phyloP scores from a whole-genome alignment of 192 early-diverging fungal species.

The Podila clonocystis region DNA sequence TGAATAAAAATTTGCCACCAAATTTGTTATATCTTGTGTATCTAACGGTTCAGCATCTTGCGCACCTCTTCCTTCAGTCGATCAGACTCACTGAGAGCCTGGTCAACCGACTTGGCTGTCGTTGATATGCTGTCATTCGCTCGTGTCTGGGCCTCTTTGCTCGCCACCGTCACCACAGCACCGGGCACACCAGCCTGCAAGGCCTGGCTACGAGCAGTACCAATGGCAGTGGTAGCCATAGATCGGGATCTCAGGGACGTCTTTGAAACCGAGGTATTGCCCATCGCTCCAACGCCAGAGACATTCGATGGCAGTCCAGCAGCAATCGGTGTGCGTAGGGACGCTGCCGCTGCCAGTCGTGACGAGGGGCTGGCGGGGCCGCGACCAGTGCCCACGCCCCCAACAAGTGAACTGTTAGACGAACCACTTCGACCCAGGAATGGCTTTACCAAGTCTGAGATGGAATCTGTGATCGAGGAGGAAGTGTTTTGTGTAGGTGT shows the following conservation, averaged over 20 bases:
- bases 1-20: too few species aligned
- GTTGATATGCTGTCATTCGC: constrained; percentile 33
- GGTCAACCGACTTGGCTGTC: constrained; percentile 28
- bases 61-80: constrained; percentile 37
- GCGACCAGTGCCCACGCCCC: constrained; percentile 30
- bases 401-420: constrained; percentile 23
- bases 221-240: constrained; percentile 41
- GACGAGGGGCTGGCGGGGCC: constrained; percentile 12
- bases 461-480: constrained; percentile 18
- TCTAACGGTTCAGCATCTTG: constrained; percentile 36
- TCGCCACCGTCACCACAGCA: constrained; percentile 14
- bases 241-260: constrained; percentile 30
- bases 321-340: constrained; percentile 36
- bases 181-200: constrained; percentile 5
- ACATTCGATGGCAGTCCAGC: constrained; percentile 28
- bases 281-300: constrained; percentile 30
- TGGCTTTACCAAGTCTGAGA: constrained; percentile 39
- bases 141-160: constrained; percentile 35
- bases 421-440: constrained; percentile 34
- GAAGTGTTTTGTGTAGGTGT: neutral
- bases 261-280: constrained; percentile 33
- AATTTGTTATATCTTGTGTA: too few species aligned
- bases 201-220: constrained; percentile 30
- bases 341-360: constrained; percentile 20
- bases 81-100: constrained; percentile 44